A percentile compares a stretch with the other conserved stretches of the same genome.
Evolutionary conservation across 768 basidiomycete species (phyloP).

Genomic region (Albatrellus ellisii): DNA sequence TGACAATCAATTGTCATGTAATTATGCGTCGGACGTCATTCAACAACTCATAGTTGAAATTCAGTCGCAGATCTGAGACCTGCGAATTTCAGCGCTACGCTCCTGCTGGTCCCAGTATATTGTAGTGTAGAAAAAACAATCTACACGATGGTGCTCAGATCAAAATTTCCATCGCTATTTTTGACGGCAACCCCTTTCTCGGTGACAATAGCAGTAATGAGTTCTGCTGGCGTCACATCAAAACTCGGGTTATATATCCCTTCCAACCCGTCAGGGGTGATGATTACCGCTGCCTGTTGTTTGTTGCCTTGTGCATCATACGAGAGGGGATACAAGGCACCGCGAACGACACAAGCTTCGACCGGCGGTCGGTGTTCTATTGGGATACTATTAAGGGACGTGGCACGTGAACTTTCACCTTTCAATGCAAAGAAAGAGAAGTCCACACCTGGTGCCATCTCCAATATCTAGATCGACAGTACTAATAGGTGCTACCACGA

Average conservation of each 20-base stretch:
- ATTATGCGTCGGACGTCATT: no score
- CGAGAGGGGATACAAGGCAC: conserved; percentile 50
- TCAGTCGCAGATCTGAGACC: no score
- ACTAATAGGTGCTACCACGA: conserved; percentile 87
- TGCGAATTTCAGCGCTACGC: no score
- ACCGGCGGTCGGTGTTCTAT: conserved; percentile 85
- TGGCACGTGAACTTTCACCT: not conserved
- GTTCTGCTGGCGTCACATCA: conserved; percentile 88
- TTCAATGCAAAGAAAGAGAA: not conserved
- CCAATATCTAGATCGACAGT: conserved; percentile 77
- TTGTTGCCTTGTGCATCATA: conserved; percentile 28
- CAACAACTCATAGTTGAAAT: no score
- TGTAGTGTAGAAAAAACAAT: no score
- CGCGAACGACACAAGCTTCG: conserved; percentile 84
- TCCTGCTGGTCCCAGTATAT: no score
- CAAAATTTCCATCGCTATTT: conserved; percentile 46
- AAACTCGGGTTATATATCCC: conserved; percentile 88
- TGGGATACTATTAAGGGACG: conserved; percentile 42
- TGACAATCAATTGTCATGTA: no score
- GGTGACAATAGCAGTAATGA: conserved; percentile 92
- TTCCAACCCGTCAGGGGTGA: conserved; percentile 49
- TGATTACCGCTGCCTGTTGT: conserved; percentile 68
- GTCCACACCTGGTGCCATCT: conserved; percentile 46
- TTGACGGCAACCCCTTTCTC: conserved; percentile 88
- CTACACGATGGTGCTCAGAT: conserved; percentile 45